Conservation (phyloP, 768 basidiomycete species). For the Macrocybe gigantea region DNA sequence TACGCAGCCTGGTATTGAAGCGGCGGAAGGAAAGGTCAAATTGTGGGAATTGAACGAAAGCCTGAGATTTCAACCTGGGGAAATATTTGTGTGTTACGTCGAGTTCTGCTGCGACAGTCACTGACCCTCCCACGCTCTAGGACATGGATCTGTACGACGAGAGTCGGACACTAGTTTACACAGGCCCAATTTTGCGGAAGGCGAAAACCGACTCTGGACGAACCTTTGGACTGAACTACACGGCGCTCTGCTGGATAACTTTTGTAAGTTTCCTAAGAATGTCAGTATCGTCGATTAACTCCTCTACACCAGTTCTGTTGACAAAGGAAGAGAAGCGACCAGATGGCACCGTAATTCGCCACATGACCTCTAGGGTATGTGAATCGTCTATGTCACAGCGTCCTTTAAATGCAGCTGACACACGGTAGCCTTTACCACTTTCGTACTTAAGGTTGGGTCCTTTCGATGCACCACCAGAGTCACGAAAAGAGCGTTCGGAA, state of each 20-base stretch:
- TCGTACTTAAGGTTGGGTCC: constrained; percentile 70
- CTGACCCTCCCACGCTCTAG: constrained; percentile 27
- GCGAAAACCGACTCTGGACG: constrained; percentile 65
- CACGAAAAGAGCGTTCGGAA: constrained; percentile 56
- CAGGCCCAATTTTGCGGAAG: constrained; percentile 57
- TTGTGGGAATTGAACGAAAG: constrained; percentile 79
- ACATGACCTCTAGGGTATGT: constrained; percentile 63
- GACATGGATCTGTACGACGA: constrained; percentile 81
- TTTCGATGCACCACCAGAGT: constrained; percentile 56
- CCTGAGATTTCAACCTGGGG: constrained; percentile 68
- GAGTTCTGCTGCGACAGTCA: not conserved
- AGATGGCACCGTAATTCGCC: constrained; percentile 41
- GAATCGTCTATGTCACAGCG: not conserved
- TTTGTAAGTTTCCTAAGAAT: constrained; percentile 39
- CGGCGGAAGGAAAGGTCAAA: constrained; percentile 88
- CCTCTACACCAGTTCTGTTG: constrained; percentile 47
- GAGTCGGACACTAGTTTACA: constrained; percentile 64
- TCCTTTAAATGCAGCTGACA: constrained; percentile 1
- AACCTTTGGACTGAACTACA: constrained; percentile 67
- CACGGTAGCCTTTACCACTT: constrained; percentile 68
- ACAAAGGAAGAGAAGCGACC: constrained; percentile 53
- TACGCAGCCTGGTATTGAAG: constrained; percentile 86
- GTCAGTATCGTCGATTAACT: constrained; percentile 3
- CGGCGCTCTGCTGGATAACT: constrained; percentile 71
- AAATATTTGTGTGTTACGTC: constrained; percentile 63